Conservation (phyloP, 768 basidiomycete species). For the Heimioporus sp. region DNA sequence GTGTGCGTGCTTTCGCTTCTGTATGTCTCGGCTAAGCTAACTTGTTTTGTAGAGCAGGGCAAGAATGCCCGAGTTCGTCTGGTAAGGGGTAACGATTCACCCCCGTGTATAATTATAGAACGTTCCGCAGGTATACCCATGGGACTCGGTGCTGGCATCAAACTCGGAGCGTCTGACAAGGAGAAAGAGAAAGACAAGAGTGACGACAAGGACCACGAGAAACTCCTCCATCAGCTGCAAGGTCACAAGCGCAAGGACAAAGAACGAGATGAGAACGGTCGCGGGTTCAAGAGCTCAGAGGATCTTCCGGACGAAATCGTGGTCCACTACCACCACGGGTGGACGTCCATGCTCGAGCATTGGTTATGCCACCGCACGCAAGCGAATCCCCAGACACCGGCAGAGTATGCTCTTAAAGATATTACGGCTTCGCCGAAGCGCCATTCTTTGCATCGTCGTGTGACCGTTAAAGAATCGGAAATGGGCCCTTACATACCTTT, state of each 20-base stretch:
- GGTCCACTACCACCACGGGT: conserved; percentile 45
- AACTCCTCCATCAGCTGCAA: conserved; percentile 23
- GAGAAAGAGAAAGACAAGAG: conserved; percentile 34
- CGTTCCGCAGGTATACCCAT: conserved; percentile 60
- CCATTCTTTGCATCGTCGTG: conserved; percentile 42
- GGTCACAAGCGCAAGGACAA: conserved; percentile 37
- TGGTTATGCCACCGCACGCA: conserved; percentile 54
- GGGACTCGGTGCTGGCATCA: conserved; percentile 77
- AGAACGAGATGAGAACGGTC: conserved; percentile 34
- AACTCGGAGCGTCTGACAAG: conserved; percentile 54
- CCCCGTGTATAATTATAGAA: conserved; percentile 1
- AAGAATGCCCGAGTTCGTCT: conserved; percentile 82
- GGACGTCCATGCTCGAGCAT: conserved; percentile 75
- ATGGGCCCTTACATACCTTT: conserved; percentile 82
- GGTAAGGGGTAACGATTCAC: conserved; percentile 37
- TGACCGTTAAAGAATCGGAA: conserved; percentile 41
- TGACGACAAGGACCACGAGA: conserved; percentile 34
- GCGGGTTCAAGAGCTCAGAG: conserved; percentile 35
- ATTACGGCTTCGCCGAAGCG: conserved; percentile 44
- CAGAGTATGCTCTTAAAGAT: conserved; percentile 23
- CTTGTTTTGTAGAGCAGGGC: conserved; percentile 52
- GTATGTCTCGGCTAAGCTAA: conserved; percentile 7
- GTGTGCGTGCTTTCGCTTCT: conserved; percentile 47
- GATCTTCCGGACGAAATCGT: conserved; percentile 34
- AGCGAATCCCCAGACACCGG: conserved; percentile 18